Conservation (phyloP, 306 rosid genomes). For the Rosa rugosa region DNA sequence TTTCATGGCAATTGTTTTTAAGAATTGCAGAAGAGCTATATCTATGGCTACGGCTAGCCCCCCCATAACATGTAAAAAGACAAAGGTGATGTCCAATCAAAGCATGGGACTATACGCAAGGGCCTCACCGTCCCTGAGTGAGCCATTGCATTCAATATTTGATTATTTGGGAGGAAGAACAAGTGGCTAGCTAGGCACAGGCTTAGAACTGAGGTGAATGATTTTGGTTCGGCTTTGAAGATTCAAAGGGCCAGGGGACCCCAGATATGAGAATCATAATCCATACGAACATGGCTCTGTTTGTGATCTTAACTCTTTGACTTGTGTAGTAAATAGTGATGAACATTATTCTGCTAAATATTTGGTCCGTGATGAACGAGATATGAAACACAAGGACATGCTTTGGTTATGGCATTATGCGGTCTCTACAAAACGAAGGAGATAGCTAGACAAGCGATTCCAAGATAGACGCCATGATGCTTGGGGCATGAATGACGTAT, state of each 20-base stretch:
- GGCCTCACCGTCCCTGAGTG: background rate
- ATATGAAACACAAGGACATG: background rate
- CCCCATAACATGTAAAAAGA: background rate
- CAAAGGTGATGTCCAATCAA: conserved; percentile 9
- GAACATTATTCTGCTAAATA: background rate
- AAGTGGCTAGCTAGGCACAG: background rate
- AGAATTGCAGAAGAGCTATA: background rate
- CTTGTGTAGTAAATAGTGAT: background rate
- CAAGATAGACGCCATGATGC: background rate
- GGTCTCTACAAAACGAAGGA: background rate
- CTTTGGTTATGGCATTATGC: background rate
- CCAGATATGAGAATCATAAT: background rate
- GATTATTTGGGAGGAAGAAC: background rate
- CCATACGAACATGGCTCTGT: conserved; percentile 1
- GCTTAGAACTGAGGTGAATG: background rate
- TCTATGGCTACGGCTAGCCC: background rate
- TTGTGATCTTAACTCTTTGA: background rate
- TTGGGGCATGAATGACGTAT: background rate
- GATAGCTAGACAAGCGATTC: background rate
- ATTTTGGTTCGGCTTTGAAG: background rate
- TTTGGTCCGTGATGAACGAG: background rate
- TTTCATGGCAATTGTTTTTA: background rate
- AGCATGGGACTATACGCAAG: conserved; percentile 2
- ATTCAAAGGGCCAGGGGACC: background rate
- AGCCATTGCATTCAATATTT: background rate